Percentiles rank a stretch among this genome's conserved stretches.
phyloP scores from a whole-genome alignment of 345 rosid genomes.

The Raphanus raphanistrum region DNA sequence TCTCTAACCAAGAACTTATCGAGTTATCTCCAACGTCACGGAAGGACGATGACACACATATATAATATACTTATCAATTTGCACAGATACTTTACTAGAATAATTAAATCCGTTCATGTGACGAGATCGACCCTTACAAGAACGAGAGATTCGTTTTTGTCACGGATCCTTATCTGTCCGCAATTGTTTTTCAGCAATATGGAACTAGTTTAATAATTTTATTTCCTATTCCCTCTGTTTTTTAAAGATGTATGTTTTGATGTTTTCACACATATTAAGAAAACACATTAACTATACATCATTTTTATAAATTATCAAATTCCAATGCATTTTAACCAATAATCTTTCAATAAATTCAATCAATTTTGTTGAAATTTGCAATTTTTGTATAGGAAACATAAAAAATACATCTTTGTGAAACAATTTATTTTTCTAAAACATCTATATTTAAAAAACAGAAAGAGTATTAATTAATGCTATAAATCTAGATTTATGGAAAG shows the following conservation, averaged over 20 bases:
- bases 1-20: conserved; percentile 16
- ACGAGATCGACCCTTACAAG: conserved; percentile 15
- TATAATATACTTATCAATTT: background rate
- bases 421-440: too few species aligned
- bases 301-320: too few species aligned
- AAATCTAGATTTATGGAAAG: background rate
- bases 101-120: conserved; percentile 20
- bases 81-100: background rate
- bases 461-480: background rate
- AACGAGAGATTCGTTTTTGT: conserved; percentile 32
- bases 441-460: too few species aligned
- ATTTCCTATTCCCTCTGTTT: background rate
- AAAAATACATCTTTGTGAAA: too few species aligned
- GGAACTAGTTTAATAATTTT: background rate
- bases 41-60: conserved; percentile 6
- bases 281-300: too few species aligned
- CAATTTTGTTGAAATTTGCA: too few species aligned
- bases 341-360: too few species aligned
- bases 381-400: too few species aligned
- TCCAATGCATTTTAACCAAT: too few species aligned
- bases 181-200: conserved; percentile 6
- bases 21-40: conserved; percentile 28
- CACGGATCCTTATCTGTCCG: conserved; percentile 29
- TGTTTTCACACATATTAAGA: too few species aligned
- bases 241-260: too few species aligned